phyloP scores from a whole-genome alignment of 2,329 filamentous ascomycete species.

The Arthrobotrys pseudoclavata region DNA sequence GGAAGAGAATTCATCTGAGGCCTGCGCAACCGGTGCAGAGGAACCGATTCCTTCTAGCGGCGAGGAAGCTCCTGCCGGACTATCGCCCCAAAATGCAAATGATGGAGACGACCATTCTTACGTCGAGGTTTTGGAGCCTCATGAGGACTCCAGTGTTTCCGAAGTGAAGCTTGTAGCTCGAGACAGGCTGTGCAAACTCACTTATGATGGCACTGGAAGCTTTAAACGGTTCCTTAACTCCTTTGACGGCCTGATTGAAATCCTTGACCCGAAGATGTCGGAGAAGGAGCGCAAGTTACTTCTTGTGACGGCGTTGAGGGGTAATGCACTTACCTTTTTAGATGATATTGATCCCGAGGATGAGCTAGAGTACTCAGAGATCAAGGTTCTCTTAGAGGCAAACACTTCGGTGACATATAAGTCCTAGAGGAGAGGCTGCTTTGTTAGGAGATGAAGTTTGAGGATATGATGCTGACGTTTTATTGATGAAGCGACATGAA shows the following conservation, averaged over 20 bases:
- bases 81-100: background rate
- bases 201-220: conserved; percentile 33
- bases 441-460: background rate
- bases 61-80: background rate
- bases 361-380: conserved; percentile 36
- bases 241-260: conserved; percentile 47
- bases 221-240: conserved; percentile 47
- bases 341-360: conserved; percentile 50
- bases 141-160: conserved; percentile 20
- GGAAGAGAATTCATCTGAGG: conserved; percentile 7
- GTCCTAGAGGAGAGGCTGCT: conserved; percentile 1
- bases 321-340: conserved; percentile 26
- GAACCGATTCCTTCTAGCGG: background rate
- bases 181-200: conserved; percentile 53
- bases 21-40: background rate
- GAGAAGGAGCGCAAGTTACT: conserved; percentile 46
- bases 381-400: conserved; percentile 29
- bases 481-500: conserved; percentile 4
- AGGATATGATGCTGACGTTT: background rate
- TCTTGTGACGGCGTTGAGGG: conserved; percentile 47
- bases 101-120: conserved; percentile 48
- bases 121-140: conserved; percentile 36
- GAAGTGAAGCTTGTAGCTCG: conserved; percentile 46
- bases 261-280: conserved; percentile 51
- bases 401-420: conserved; percentile 29